Evolutionary conservation across 208 protist genomes (phyloP), one percentile per base, ranked within the genome.

Genomic region (Wallacemonas sp.): DNA sequence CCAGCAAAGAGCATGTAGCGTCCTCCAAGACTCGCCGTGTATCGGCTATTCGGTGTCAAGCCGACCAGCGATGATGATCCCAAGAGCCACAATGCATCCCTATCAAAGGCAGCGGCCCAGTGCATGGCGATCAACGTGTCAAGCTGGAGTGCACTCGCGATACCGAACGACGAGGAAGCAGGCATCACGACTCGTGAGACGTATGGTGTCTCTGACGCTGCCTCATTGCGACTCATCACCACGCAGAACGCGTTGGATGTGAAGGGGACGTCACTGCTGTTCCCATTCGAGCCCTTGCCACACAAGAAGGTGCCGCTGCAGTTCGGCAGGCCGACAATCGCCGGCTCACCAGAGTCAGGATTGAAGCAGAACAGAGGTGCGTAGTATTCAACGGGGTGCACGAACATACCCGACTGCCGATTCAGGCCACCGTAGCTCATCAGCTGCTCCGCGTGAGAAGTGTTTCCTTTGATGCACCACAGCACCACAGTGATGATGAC

Each of bases 1-100:
- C 66, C 66, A 24, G 66, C 54, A 61, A 77, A 77, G 53, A 66
- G 55, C 55, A 77, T 44, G 22, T 38, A 58, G 1, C 72, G 64
- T 11, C 46, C 71, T 30, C 44, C 39, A 2, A 39, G 17, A 31
- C 66, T 67, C 19, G 66, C 45, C 14, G 38, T 49, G 39, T 47
- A 63, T 26, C 42, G 22, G 19, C 28, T 58, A 22, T n/a, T 17
- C 0, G 56, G 42, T 33, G 55, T 0, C 38, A 62, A 39, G 26
- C 42, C 36, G 8, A 27, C 49, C 51, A 72, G 14, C 9, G 36
- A 41, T 41, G 36, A 41, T 14, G 36, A 17, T 14, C 9, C 6
- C 9, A 41, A 6, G 36, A 41, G 36, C 9, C 6, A 14, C 6
- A 41, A 14, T 14, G 36, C 36, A 14, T 41, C 36, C 9, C 14